Conservation (phyloP, 768 basidiomycete species). For the Suillus occidentalis region DNA sequence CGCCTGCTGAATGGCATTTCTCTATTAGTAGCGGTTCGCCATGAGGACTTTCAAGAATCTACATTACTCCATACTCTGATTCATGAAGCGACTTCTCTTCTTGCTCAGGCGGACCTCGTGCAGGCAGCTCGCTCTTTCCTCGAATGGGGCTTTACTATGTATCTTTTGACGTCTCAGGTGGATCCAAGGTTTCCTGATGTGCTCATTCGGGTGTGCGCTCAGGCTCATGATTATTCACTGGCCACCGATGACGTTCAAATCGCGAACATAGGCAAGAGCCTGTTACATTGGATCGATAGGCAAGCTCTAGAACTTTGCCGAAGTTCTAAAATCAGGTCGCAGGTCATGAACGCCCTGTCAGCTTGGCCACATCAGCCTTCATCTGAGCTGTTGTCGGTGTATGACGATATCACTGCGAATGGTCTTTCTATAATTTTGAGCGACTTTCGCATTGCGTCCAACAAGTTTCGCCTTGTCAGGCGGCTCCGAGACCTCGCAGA, state of each 20-base stretch:
- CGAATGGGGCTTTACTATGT: constrained; percentile 69
- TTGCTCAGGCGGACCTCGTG: constrained; percentile 68
- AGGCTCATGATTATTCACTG: constrained; percentile 54
- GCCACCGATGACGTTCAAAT: constrained; percentile 29
- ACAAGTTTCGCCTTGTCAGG: constrained; percentile 77
- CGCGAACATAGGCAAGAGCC: constrained; percentile 41
- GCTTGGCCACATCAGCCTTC: constrained; percentile 76
- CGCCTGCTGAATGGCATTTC: constrained; percentile 72
- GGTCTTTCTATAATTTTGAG: constrained; percentile 55
- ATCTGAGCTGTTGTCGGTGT: constrained; percentile 42
- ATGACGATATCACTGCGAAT: constrained; percentile 44
- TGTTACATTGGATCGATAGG: constrained; percentile 64
- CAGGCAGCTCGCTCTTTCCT: constrained; percentile 73
- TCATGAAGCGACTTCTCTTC: constrained; percentile 62
- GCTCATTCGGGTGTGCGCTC: constrained; percentile 65
- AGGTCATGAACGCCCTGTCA: constrained; percentile 57
- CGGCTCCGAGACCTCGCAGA: constrained; percentile 54
- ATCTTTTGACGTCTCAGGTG: constrained; percentile 38
- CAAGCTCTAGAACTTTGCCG: constrained; percentile 46
- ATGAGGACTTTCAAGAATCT: constrained; percentile 52
- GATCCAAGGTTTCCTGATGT: constrained; percentile 62
- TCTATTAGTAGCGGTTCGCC: constrained; percentile 68
- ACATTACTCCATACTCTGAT: constrained; percentile 68
- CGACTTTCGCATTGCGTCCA: constrained; percentile 61
- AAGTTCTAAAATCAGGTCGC: constrained; percentile 36